Conservation (phyloP, 2,329 filamentous ascomycete species). For the Pseudogymnoascus sp. region DNA sequence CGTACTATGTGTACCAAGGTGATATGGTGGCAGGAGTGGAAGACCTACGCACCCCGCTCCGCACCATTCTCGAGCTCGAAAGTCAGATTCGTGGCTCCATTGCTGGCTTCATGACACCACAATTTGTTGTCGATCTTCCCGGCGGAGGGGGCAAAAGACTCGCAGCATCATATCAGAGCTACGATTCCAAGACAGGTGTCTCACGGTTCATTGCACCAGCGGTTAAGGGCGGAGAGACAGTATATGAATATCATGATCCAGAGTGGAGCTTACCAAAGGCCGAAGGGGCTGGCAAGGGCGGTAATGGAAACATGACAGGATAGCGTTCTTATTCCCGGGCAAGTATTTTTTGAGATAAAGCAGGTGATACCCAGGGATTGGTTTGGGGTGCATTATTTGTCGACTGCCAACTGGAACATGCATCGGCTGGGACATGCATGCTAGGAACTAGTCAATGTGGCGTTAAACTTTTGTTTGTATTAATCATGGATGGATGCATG, state of each 20-base stretch:
- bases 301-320: background rate
- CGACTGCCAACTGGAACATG: background rate
- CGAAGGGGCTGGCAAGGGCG: background rate
- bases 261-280: conserved; percentile 1
- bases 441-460: background rate
- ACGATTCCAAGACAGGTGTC: conserved; percentile 47
- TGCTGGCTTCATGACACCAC: conserved; percentile 56
- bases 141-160: conserved; percentile 58
- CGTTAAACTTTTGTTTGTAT: background rate
- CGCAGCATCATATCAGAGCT: conserved; percentile 46
- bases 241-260: conserved; percentile 56
- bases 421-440: background rate
- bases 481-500: background rate
- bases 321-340: background rate
- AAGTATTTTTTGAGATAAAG: background rate
- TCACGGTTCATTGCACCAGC: conserved; percentile 52
- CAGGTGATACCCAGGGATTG: conserved; percentile 1
- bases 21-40: conserved; percentile 57
- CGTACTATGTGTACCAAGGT: conserved; percentile 62
- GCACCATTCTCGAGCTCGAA: conserved; percentile 53
- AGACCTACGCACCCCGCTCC: conserved; percentile 56
- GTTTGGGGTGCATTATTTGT: background rate
- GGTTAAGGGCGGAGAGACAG: conserved; percentile 41
- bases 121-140: conserved; percentile 58
- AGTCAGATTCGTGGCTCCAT: conserved; percentile 52